A percentile compares a stretch with the other conserved stretches of the same genome.
phyloP scores from a whole-genome alignment of 2,329 filamentous ascomycete genomes.

The Coniochaeta hoffmannii region DNA sequence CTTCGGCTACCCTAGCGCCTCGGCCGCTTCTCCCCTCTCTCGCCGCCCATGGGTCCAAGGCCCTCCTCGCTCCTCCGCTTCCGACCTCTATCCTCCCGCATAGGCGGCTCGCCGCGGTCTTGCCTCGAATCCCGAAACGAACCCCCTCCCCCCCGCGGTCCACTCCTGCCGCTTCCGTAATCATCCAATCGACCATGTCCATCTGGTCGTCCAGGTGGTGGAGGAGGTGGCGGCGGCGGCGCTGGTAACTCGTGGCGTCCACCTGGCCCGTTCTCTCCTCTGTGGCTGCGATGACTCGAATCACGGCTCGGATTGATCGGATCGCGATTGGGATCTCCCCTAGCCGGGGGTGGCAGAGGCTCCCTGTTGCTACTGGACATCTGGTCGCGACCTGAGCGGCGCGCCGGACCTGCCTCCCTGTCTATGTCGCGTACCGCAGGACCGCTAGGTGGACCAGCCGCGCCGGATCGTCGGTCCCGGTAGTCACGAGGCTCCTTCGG shows the following conservation, averaged over 20 bases:
- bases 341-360: constrained; percentile 8
- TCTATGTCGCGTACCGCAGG: constrained; percentile 13
- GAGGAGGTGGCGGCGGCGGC: not conserved
- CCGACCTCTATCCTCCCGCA: constrained; percentile 28
- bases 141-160: constrained; percentile 17
- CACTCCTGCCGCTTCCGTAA: constrained; percentile 24
- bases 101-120: constrained; percentile 19
- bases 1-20: constrained; percentile 28
- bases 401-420: constrained; percentile 14
- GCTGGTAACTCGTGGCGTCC: constrained; percentile 4
- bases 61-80: constrained; percentile 45
- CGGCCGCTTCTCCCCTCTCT: constrained; percentile 44
- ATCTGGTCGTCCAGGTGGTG: not conserved
- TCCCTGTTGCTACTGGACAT: constrained; percentile 15
- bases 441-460: constrained; percentile 15
- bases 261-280: constrained; percentile 17
- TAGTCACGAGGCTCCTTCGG: constrained; percentile 36
- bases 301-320: constrained; percentile 18
- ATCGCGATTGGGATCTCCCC: constrained; percentile 14
- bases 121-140: constrained; percentile 15
- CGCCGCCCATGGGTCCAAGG: constrained; percentile 35
- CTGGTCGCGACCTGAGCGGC: constrained; percentile 18
- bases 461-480: constrained; percentile 32
- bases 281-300: constrained; percentile 20
- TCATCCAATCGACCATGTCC: constrained; percentile 22